These are phyloP conservation scores for Ilyonectria robusta DNA, from an alignment of 2,329 filamentous ascomycete species.

Conservation along the genomic window DNA sequence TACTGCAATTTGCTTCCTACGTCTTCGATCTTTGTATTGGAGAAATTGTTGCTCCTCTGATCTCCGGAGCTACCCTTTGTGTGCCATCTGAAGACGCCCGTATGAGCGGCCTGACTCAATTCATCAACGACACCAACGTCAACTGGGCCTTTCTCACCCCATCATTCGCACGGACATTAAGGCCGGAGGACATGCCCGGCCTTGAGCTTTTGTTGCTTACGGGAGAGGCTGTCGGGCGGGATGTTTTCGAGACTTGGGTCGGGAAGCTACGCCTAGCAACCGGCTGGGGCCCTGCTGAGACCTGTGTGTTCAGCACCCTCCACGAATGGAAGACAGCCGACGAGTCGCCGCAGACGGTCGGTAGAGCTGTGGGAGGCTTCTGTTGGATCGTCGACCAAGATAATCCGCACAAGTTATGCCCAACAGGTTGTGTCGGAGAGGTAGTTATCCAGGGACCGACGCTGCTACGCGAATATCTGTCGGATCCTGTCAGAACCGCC, in stretches of 20 bases:
- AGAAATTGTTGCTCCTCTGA: conserved; percentile 21
- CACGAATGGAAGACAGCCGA: conserved; percentile 4
- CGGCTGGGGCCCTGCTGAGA: conserved; percentile 40
- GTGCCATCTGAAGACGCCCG: conserved; percentile 23
- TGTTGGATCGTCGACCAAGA: conserved; percentile 45
- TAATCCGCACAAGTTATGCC: conserved; percentile 38
- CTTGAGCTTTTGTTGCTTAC: conserved; percentile 24
- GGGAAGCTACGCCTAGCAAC: conserved; percentile 29
- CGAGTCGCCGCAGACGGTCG: conserved; percentile 11
- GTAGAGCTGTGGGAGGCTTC: not conserved
- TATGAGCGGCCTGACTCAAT: conserved; percentile 14
- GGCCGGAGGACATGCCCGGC: conserved; percentile 2
- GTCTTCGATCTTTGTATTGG: conserved; percentile 21
- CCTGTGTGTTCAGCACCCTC: conserved; percentile 2
- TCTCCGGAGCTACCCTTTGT: conserved; percentile 29
- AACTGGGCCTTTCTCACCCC: conserved; percentile 16
- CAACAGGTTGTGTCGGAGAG: conserved; percentile 45
- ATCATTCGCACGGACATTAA: conserved; percentile 9
- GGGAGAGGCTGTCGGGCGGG: conserved; percentile 29
- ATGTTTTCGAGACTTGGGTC: conserved; percentile 35
- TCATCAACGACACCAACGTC: conserved; percentile 1
- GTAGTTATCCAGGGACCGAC: conserved; percentile 47
- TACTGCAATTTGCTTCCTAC: conserved; percentile 30
- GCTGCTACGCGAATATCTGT: conserved; percentile 44
- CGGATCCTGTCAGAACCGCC: conserved; percentile 39